Evolutionary conservation across 169 alveolate genomes (phyloP), one percentile per base, ranked within the genome.

Genomic region (Hepatocystis sp.): DNA sequence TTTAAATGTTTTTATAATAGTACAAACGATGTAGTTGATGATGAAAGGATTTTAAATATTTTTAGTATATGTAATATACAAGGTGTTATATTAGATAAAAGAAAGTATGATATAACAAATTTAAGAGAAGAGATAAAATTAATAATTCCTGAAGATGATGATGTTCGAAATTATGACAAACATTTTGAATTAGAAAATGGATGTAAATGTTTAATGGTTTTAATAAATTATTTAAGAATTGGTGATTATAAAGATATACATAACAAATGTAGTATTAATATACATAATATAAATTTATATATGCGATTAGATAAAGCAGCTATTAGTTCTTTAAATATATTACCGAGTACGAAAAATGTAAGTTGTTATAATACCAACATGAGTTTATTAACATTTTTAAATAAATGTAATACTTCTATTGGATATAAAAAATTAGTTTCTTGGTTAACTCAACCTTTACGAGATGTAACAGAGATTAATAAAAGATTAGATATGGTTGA

Each of bases 401-500:
- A 96, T 92, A 92, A 94, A 71, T 96, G 99, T 60, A 93, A 97
- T 58, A 97, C 99, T 15, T 52, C 94, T 53, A 92, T 97, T 32
- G 99, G 99, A 5, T 88, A 93, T 0, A 93, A 98, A 53, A 85
- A 96, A 63, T 93, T 98, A 52, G 93, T 93, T 84, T 91, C 94
- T 84, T 97, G 99, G 99, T 68, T 98, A n/a, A 93, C 97, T 36
- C 98, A 97, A 76, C 99, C 99, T 10, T 93, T 97, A 25, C 93
- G 95, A 66, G 97, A 96, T 90, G 91, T 46, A 19, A 61, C 91
- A 52, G 97, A 94, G 84, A 97, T 98, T 28, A 86, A 86, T 44
- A 85, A 88, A 86, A 93, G 99, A 66, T 97, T 96, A 61, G 97
- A 96, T 76, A 94, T 97, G 46, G 99, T 98, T 30, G 99, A 98